These are phyloP conservation scores for Eucalyptus paniculata DNA, from an alignment of 345 rosid species.

Conservation along the genomic window DNA sequence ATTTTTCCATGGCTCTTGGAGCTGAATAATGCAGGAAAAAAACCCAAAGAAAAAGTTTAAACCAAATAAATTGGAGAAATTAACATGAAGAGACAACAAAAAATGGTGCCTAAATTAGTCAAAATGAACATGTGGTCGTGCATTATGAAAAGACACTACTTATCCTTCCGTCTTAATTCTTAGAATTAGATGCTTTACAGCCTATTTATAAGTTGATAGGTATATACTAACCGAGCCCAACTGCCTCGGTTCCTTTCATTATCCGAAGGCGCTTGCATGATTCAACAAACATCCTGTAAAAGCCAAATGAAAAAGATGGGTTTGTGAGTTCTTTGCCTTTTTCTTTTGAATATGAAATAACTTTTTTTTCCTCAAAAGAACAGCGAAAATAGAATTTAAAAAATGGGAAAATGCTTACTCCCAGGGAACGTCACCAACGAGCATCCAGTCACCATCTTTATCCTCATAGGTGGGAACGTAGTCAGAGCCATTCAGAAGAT, in stretches of 20 bases:
- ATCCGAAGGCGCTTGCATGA: slow-evolving; percentile 86
- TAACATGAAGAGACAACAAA: not conserved
- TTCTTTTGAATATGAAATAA: not conserved
- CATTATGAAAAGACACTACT: not conserved
- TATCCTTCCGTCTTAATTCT: not conserved
- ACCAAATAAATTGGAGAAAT: not conserved
- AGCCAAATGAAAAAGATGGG: not conserved
- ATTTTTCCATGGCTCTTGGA: slow-evolving; percentile 78
- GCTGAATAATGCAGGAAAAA: slow-evolving; percentile 20
- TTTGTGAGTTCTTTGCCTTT: not conserved
- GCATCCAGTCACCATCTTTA: slow-evolving; percentile 98
- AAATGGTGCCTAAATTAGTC: not conserved
- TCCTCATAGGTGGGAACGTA: slow-evolving; percentile 90
- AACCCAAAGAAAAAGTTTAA: not conserved
- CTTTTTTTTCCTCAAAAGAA: not conserved
- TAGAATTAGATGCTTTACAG: not conserved
- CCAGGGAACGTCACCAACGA: slow-evolving; percentile 98
- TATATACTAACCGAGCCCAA: slow-evolving; percentile 49
- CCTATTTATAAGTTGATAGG: not conserved
- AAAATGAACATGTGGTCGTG: not conserved
- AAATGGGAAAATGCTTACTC: slow-evolving; percentile 20
- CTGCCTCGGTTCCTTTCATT: slow-evolving; percentile 80
- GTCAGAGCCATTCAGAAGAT: slow-evolving; percentile 52
- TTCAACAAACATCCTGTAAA: slow-evolving; percentile 74
- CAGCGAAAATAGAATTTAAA: not conserved